Conservation (phyloP, 257 asterid species). For the Plantago major region DNA sequence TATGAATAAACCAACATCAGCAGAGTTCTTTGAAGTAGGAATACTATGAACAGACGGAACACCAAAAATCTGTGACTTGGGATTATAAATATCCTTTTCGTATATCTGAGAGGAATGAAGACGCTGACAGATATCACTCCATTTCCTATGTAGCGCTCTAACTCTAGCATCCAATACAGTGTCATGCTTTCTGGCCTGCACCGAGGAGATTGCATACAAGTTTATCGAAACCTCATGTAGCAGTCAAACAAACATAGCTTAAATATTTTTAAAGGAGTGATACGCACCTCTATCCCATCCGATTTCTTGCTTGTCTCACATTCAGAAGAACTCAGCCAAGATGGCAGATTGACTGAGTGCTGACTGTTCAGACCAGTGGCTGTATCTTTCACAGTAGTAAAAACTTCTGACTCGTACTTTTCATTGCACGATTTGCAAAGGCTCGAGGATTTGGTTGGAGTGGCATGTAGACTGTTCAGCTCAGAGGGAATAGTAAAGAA, state of each 20-base stretch:
- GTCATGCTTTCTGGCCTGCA: slow-evolving; percentile 75
- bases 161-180: slow-evolving; percentile 48
- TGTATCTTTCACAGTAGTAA: slow-evolving; percentile 43
- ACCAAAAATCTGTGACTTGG: slow-evolving; percentile 30
- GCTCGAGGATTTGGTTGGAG: slow-evolving; percentile 30
- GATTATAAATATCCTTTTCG: slow-evolving; percentile 30
- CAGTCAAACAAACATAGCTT: slow-evolving; percentile 10
- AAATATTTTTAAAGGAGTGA: slow-evolving; percentile 28
- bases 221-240: slow-evolving; percentile 26
- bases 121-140: slow-evolving; percentile 79
- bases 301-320: slow-evolving; percentile 48
- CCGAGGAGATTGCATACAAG: slow-evolving; percentile 63
- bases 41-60: slow-evolving; percentile 25
- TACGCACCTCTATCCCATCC: slow-evolving; percentile 56
- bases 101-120: slow-evolving; percentile 50
- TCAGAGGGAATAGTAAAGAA: slow-evolving; percentile 81
- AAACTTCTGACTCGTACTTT: slow-evolving; percentile 72
- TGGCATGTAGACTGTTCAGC: slow-evolving; percentile 32
- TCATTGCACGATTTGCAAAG: slow-evolving; percentile 68
- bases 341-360: slow-evolving; percentile 39
- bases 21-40: slow-evolving; percentile 27
- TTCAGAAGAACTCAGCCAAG: slow-evolving; percentile 65
- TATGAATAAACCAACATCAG: slow-evolving; percentile 23
- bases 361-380: slow-evolving; percentile 40
- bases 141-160: slow-evolving; percentile 57